These are phyloP conservation scores for Penicillium lividum DNA, from an alignment of 495 filamentous ascomycete species.

Conservation along the genomic window DNA sequence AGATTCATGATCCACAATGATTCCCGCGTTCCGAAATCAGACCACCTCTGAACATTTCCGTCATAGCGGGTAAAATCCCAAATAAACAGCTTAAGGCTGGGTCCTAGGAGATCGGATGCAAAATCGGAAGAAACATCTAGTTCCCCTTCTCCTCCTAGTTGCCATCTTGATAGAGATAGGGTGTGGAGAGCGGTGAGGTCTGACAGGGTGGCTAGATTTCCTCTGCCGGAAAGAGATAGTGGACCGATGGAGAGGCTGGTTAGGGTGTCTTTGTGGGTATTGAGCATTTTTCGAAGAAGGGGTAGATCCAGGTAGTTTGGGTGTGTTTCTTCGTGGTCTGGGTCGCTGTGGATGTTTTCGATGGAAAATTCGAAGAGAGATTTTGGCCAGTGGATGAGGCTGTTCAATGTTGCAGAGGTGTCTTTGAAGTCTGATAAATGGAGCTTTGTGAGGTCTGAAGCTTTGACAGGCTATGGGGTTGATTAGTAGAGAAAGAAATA, in stretches of 20 bases:
- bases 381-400: neutral
- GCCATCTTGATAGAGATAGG: neutral
- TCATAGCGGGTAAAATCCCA: neutral
- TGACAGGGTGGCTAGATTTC: neutral
- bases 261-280: neutral
- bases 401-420: neutral
- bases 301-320: neutral
- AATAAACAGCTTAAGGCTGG: neutral
- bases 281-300: neutral
- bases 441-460: neutral
- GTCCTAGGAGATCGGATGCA: neutral
- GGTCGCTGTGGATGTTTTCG: neutral
- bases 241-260: neutral
- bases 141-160: neutral
- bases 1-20: neutral
- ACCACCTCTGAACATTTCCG: neutral
- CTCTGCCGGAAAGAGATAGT: neutral
- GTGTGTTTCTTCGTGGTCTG: neutral
- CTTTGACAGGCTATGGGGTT: neutral
- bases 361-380: neutral
- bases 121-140: neutral
- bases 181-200: neutral
- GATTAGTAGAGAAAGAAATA: neutral
- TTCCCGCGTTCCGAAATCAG: neutral
- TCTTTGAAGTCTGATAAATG: neutral